Percentiles rank a stretch among this genome's conserved stretches.
Evolutionary conservation across 306 rosid genomes (phyloP).

Genomic region (Benincasa hispida): DNA sequence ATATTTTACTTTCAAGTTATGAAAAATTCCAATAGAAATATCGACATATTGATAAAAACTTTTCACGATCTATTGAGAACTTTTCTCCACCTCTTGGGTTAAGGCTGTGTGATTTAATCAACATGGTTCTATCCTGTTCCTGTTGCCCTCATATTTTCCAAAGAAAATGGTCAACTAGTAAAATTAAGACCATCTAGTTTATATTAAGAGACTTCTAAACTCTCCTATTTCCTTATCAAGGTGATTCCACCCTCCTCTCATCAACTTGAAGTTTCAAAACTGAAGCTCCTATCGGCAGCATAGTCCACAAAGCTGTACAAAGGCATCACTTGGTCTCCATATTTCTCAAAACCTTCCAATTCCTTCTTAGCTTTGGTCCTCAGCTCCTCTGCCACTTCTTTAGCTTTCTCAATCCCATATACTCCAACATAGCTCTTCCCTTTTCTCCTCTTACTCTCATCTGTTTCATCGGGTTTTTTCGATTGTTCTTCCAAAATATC

Average conservation of each 20-base stretch:
- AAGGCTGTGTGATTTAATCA: background rate
- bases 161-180: background rate
- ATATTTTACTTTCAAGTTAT: background rate
- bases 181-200: background rate
- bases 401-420: constrained; percentile 71
- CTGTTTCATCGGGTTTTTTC: constrained; percentile 13
- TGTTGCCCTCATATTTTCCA: background rate
- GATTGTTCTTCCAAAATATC: constrained; percentile 46
- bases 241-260: background rate
- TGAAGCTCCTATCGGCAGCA: constrained; percentile 76
- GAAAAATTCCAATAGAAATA: background rate
- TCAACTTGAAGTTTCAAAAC: constrained; percentile 26
- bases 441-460: constrained; percentile 17
- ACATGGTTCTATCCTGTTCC: background rate
- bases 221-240: background rate
- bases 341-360: constrained; percentile 70
- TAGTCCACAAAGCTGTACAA: constrained; percentile 88
- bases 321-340: constrained; percentile 58
- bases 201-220: background rate
- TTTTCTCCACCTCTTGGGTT: background rate
- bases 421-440: constrained; percentile 60
- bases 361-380: constrained; percentile 59
- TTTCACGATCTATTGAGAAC: background rate
- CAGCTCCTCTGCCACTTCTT: constrained; percentile 66
- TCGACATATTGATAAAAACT: background rate